Evolutionary conservation across 108 stramenopile genomes (phyloP).

Genomic region (Nitzschia palea): DNA sequence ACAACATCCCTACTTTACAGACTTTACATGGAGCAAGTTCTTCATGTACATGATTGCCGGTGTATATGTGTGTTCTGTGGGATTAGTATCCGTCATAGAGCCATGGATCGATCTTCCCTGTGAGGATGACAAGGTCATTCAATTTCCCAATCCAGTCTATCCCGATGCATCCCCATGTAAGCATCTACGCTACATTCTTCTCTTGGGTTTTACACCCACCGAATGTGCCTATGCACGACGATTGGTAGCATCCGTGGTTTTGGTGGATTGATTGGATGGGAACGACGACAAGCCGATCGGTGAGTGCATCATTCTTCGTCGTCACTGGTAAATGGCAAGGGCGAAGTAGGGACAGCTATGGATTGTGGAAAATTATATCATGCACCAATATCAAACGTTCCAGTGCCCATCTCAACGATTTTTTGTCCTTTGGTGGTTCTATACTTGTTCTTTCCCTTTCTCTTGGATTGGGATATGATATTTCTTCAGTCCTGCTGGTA

Average conservation of each 20-base stretch:
- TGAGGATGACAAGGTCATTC: conserved; percentile 4
- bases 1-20: conserved; percentile 38
- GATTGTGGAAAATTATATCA: no score
- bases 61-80: conserved; percentile 26
- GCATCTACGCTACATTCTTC: conserved; percentile 31
- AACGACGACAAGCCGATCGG: conserved; percentile 80
- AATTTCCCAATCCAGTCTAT: conserved; percentile 61
- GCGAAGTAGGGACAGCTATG: no score
- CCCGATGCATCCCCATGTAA: conserved; percentile 42
- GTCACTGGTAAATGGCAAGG: no score
- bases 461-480: no score
- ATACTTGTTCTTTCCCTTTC: no score
- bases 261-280: conserved; percentile 80
- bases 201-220: conserved; percentile 54
- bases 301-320: no score
- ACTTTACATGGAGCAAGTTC: conserved; percentile 37
- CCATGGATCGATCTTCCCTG: conserved; percentile 16
- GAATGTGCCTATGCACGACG: conserved; percentile 78
- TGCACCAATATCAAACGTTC: no score
- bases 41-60: conserved; percentile 33
- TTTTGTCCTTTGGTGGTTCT: no score
- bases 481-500: conserved; percentile 75
- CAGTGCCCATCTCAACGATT: no score
- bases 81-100: conserved; percentile 5
- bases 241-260: conserved; percentile 50